These are phyloP conservation scores for Saturnispora quitensis DNA, from an alignment of 805 yeast species.

Conservation along the genomic window DNA sequence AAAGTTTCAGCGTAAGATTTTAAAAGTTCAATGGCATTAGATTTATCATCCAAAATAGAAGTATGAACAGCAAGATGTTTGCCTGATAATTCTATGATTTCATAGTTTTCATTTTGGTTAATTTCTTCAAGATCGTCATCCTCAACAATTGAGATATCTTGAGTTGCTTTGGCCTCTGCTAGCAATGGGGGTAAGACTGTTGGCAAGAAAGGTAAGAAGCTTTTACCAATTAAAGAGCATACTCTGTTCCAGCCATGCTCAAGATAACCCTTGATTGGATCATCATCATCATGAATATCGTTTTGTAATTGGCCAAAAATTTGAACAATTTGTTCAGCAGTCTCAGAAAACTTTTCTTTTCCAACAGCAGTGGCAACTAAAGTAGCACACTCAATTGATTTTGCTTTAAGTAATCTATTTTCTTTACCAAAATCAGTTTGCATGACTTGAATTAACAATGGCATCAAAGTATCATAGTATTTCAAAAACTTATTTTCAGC, in stretches of 20 bases:
- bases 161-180: slow-evolving; percentile 78
- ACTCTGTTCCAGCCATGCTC: slow-evolving; percentile 96
- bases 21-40: slow-evolving; percentile 80
- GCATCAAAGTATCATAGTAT: slow-evolving; percentile 93
- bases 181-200: slow-evolving; percentile 85
- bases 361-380: slow-evolving; percentile 94
- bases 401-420: slow-evolving; percentile 74
- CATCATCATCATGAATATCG: slow-evolving; percentile 54
- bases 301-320: slow-evolving; percentile 64
- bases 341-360: slow-evolving; percentile 72
- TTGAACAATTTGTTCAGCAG: slow-evolving; percentile 63
- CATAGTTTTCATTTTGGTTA: slow-evolving; percentile 88
- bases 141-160: slow-evolving; percentile 81
- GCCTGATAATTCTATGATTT: slow-evolving; percentile 82
- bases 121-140: slow-evolving; percentile 80
- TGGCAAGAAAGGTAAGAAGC: slow-evolving; percentile 75
- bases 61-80: slow-evolving; percentile 93
- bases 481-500: slow-evolving; percentile 82
- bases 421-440: slow-evolving; percentile 71
- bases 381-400: slow-evolving; percentile 93
- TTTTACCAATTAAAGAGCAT: slow-evolving; percentile 76
- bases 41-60: slow-evolving; percentile 89
- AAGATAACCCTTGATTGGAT: slow-evolving; percentile 76
- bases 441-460: slow-evolving; percentile 70
- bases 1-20: slow-evolving; percentile 78